phyloP scores from a whole-genome alignment of 2,329 filamentous ascomycete genomes.

The Xylariaceae sp. region DNA sequence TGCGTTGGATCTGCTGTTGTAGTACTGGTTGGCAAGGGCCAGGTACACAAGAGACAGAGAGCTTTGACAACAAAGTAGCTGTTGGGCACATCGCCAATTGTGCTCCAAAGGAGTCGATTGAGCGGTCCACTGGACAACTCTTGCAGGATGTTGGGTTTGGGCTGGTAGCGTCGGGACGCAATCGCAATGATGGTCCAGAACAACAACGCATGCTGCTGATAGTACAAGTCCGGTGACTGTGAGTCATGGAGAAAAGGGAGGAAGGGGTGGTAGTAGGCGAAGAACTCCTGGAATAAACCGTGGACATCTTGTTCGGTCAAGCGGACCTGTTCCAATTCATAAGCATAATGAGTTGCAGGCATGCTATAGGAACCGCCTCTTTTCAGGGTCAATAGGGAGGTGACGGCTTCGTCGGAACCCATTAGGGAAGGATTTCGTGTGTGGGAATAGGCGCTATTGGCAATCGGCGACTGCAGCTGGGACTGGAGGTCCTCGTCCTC shows the following conservation, averaged over 20 bases:
- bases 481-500: conserved; percentile 53
- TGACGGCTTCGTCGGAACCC: conserved; percentile 66
- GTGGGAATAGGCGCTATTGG: conserved; percentile 54
- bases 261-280: conserved; percentile 71
- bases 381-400: conserved; percentile 62
- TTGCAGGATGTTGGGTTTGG: conserved; percentile 60
- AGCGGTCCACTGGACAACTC: conserved; percentile 62
- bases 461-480: conserved; percentile 54
- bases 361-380: conserved; percentile 59
- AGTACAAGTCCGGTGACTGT: conserved; percentile 68
- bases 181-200: conserved; percentile 83
- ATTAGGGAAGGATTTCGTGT: conserved; percentile 60
- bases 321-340: conserved; percentile 60
- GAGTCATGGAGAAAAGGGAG: conserved; percentile 68
- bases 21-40: conserved; percentile 78
- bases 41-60: conserved; percentile 73
- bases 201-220: conserved; percentile 71
- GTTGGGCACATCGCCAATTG: conserved; percentile 71
- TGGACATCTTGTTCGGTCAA: conserved; percentile 60
- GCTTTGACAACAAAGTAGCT: conserved; percentile 80
- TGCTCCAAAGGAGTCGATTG: conserved; percentile 70
- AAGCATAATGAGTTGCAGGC: conserved; percentile 49
- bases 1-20: conserved; percentile 78
- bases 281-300: conserved; percentile 70
- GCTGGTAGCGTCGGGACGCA: conserved; percentile 65